phyloP scores from a whole-genome alignment of 495 filamentous ascomycete genomes.

The Sabuloglossum arenarium region DNA sequence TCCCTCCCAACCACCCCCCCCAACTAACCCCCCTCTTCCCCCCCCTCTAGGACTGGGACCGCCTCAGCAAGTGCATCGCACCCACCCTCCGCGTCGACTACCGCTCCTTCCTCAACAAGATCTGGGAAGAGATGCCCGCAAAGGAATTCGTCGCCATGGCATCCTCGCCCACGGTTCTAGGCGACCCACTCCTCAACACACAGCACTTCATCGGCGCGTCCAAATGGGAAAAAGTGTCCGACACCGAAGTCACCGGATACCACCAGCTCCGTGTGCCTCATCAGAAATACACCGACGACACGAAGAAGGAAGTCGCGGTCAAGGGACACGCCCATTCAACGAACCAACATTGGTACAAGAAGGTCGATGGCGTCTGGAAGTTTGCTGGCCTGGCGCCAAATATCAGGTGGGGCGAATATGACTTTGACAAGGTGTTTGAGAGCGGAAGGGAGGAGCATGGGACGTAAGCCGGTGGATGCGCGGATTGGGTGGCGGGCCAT shows the following conservation, averaged over 20 bases:
- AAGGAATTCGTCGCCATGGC: conserved; percentile 16
- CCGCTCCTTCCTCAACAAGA: conserved; percentile 11
- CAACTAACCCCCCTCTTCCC: background rate
- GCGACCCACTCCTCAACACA: conserved; percentile 16
- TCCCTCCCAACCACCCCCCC: background rate
- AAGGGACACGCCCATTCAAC: conserved; percentile 52
- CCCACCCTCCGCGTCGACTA: conserved; percentile 34
- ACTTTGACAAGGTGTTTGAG: conserved; percentile 32
- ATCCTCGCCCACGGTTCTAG: conserved; percentile 11
- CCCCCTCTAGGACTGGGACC: conserved; percentile 42
- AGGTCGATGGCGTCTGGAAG: conserved; percentile 62
- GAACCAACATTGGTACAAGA: conserved; percentile 52
- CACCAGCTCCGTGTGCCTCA: conserved; percentile 48
- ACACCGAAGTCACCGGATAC: conserved; percentile 11
- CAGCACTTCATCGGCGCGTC: conserved; percentile 18
- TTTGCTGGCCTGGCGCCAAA: conserved; percentile 54
- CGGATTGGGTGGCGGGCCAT: too few relatives aligned
- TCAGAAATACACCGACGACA: conserved; percentile 37
- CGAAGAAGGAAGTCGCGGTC: conserved; percentile 25
- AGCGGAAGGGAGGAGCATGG: background rate
- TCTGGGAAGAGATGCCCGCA: conserved; percentile 11
- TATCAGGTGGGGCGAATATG: conserved; percentile 53
- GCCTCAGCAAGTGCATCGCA: conserved; percentile 48
- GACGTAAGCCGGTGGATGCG: background rate
- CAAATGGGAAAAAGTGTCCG: conserved; percentile 13